Conservation (phyloP, 345 rosid genomes). For the Aquilaria malaccensis region DNA sequence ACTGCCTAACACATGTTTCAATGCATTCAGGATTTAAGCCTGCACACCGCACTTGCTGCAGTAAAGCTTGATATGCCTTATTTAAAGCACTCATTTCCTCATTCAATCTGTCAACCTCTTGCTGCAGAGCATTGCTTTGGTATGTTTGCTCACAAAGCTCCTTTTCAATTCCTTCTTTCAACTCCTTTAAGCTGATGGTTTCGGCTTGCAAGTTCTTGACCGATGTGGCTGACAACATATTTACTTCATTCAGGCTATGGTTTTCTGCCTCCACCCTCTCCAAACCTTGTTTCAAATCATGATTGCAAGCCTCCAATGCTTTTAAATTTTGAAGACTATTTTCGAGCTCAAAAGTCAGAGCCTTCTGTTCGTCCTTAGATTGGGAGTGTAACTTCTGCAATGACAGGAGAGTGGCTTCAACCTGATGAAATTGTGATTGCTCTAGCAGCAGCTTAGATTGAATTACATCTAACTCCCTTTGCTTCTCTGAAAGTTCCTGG, state of each 20-base stretch:
- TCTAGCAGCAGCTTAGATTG: conserved; percentile 45
- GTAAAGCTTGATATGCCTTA: conserved; percentile 36
- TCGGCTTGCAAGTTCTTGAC: conserved; percentile 36
- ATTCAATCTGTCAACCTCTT: conserved; percentile 49
- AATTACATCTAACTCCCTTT: conserved; percentile 44
- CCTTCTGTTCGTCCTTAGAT: conserved; percentile 51
- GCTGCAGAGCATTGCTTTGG: conserved; percentile 53
- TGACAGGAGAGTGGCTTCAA: conserved; percentile 43
- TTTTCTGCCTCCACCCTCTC: conserved; percentile 39
- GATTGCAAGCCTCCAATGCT: conserved; percentile 39
- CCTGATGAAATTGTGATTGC: conserved; percentile 42
- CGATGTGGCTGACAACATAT: conserved; percentile 36
- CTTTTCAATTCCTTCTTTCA: conserved; percentile 57
- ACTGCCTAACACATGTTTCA: conserved; percentile 42
- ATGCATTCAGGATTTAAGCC: conserved; percentile 46
- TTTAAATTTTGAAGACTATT: conserved; percentile 42
- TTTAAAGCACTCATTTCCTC: conserved; percentile 54
- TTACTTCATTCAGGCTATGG: conserved; percentile 31
- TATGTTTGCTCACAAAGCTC: conserved; percentile 44
- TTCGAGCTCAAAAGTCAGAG: conserved; percentile 55
- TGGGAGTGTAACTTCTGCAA: conserved; percentile 37
- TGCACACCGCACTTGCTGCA: conserved; percentile 51
- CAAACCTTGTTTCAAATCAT: conserved; percentile 45
- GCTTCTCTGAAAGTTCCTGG: conserved; percentile 52
- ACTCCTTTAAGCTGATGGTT: conserved; percentile 38